These are phyloP conservation scores for Limtongia smithiae DNA, from an alignment of 805 yeast species.

Conservation along the genomic window DNA sequence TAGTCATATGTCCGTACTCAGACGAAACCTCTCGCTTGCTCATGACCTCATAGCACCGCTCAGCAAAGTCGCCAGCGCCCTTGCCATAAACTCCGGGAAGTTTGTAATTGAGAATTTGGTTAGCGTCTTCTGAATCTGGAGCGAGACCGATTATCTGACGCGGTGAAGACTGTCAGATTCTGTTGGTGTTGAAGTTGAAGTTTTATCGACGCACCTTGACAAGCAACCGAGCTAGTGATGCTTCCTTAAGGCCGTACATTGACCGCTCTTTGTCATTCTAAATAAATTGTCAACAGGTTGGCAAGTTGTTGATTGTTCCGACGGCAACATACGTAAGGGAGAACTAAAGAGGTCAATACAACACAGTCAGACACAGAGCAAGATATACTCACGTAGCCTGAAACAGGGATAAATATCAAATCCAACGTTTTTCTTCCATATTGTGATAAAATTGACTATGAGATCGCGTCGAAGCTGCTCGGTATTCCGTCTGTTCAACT, in stretches of 20 bases:
- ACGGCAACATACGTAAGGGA: conserved; percentile 21
- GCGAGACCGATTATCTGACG: conserved; percentile 56
- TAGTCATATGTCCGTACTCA: conserved; percentile 40
- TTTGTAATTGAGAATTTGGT: conserved; percentile 49
- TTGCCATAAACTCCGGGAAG: conserved; percentile 35
- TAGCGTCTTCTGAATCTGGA: conserved; percentile 58
- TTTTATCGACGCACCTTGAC: conserved; percentile 34
- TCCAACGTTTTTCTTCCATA: conserved; percentile 57
- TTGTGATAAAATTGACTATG: conserved; percentile 43
- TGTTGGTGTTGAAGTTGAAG: no score
- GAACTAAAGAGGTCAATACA: conserved; percentile 20
- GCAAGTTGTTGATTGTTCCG: neutral
- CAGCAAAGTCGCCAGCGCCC: conserved; percentile 47
- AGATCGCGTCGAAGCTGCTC: conserved; percentile 33
- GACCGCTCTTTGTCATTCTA: conserved; percentile 48
- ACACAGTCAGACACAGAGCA: neutral
- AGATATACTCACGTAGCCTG: conserved; percentile 40
- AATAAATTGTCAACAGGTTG: conserved; percentile 2
- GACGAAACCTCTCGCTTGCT: conserved; percentile 46
- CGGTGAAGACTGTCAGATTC: conserved; percentile 29
- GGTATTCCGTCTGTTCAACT: conserved; percentile 5
- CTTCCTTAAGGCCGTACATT: conserved; percentile 61
- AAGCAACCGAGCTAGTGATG: conserved; percentile 50
- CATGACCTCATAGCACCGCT: conserved; percentile 49
- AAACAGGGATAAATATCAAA: conserved; percentile 65